Evolutionary conservation across 2,329 filamentous ascomycete species (phyloP).

Genomic region (Lithohypha guttulata): DNA sequence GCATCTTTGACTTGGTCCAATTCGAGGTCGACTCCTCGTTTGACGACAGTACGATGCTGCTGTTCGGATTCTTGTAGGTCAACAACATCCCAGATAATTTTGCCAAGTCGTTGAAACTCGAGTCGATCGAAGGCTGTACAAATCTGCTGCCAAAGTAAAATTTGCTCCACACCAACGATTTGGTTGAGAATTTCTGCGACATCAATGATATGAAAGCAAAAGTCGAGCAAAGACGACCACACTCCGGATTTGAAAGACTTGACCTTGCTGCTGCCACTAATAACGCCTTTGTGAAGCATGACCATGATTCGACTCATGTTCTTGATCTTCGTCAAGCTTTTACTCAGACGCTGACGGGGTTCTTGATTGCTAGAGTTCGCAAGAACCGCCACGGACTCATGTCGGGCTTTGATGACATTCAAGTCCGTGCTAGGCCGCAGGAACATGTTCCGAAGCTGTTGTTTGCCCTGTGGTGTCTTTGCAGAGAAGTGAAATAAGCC

Average conservation of each 20-base stretch:
- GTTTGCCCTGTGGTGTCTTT: constrained; percentile 67
- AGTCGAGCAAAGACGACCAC: constrained; percentile 65
- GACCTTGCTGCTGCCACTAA: constrained; percentile 39
- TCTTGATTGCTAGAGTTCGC: constrained; percentile 56
- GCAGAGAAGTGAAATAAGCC: constrained; percentile 68
- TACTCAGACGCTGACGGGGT: constrained; percentile 44
- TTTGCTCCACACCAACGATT: constrained; percentile 40
- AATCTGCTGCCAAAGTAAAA: constrained; percentile 34
- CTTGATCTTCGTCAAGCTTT: constrained; percentile 58
- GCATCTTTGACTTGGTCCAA: constrained; percentile 68
- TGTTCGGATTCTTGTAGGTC: constrained; percentile 35
- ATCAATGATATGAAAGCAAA: constrained; percentile 59
- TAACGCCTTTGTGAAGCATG: constrained; percentile 69
- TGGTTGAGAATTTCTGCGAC: constrained; percentile 55
- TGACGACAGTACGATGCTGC: constrained; percentile 62
- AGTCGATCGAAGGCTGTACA: constrained; percentile 48
- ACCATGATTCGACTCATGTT: constrained; percentile 61
- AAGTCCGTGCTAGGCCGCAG: constrained; percentile 65
- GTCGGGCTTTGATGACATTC: constrained; percentile 57
- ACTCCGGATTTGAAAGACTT: constrained; percentile 53
- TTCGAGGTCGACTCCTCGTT: constrained; percentile 56
- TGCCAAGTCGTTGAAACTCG: constrained; percentile 55
- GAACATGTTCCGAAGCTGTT: constrained; percentile 65
- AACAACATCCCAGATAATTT: constrained; percentile 57
- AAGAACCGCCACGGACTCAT: constrained; percentile 58